These are phyloP conservation scores for Podila verticillata DNA, from an alignment of 192 early-diverging fungal genomes.

Conservation along the genomic window DNA sequence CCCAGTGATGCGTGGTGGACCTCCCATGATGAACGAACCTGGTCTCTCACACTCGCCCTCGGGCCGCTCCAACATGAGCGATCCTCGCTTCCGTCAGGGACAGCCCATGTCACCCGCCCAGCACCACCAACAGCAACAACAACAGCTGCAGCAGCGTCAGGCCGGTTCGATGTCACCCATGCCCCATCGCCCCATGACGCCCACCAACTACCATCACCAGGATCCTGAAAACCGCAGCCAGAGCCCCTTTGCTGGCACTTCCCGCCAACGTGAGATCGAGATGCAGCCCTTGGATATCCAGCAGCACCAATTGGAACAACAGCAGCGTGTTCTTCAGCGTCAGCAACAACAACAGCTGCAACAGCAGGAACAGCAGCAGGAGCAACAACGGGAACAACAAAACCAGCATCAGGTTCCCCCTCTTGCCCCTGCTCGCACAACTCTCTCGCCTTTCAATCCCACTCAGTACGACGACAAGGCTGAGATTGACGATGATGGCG, in stretches of 20 bases:
- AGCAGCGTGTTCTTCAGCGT: conserved; percentile 30
- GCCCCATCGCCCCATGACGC: conserved; percentile 1
- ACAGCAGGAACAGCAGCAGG: conserved; percentile 7
- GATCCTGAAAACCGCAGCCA: not conserved
- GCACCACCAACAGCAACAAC: conserved; percentile 21
- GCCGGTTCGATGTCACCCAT: not conserved
- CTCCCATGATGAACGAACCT: not conserved
- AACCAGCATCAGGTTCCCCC: not conserved
- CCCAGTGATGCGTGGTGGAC: conserved; percentile 26
- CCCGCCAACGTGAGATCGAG: conserved; percentile 36
- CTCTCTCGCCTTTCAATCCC: conserved; percentile 32
- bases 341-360: conserved; percentile 26
- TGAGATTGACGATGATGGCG: conserved; percentile 40
- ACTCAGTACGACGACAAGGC: conserved; percentile 43
- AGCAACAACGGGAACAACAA: conserved; percentile 1
- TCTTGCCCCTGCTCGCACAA: conserved; percentile 2
- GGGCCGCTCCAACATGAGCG: conserved; percentile 12
- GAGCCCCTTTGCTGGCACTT: conserved; percentile 2
- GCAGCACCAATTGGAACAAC: conserved; percentile 50
- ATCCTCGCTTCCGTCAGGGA: conserved; percentile 5
- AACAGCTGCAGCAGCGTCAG: not conserved
- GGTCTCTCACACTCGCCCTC: conserved; percentile 11
- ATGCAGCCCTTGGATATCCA: conserved; percentile 51
- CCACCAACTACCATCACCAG: conserved; percentile 15
- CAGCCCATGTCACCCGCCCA: conserved; percentile 1